Percentiles rank a stretch among this genome's conserved stretches.
These are phyloP conservation scores for Mucor lusitanicus DNA, from an alignment of 371 early-diverging fungal species.

Conservation along the genomic window DNA sequence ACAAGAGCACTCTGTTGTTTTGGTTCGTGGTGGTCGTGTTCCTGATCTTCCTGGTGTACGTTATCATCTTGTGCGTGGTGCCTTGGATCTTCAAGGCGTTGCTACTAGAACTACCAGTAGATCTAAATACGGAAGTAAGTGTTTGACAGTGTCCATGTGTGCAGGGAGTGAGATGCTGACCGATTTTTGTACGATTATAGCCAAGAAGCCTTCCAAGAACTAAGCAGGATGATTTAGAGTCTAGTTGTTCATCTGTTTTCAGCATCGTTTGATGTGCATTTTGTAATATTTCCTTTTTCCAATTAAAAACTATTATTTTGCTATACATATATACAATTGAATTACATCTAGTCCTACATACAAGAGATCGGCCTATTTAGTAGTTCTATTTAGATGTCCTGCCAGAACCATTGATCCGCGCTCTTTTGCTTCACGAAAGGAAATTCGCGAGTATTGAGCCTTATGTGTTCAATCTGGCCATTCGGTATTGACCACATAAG, in stretches of 20 bases:
- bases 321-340: too few species aligned
- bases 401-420: too few species aligned
- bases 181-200: slow-evolving; percentile 11
- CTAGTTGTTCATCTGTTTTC: not conserved
- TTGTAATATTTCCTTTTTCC: not conserved
- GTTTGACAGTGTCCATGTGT: not conserved
- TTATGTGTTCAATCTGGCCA: too few species aligned
- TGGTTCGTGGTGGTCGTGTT: slow-evolving; percentile 93
- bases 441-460: too few species aligned
- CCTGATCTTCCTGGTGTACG: slow-evolving; percentile 97
- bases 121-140: slow-evolving; percentile 93
- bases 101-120: slow-evolving; percentile 81
- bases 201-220: slow-evolving; percentile 52
- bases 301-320: too few species aligned
- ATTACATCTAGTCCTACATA: too few species aligned
- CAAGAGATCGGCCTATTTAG: too few species aligned
- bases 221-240: slow-evolving; percentile 9
- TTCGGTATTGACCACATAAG: too few species aligned
- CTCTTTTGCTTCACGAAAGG: too few species aligned
- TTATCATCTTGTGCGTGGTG: slow-evolving; percentile 93
- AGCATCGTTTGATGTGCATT: not conserved
- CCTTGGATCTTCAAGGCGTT: slow-evolving; percentile 94
- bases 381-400: too few species aligned
- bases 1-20: slow-evolving; percentile 96
- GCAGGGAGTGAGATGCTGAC: not conserved